Base-by-base conservation (phyloP, 1,284 basidiomycete genomes). In the Sporisorium scitamineum region DNA sequence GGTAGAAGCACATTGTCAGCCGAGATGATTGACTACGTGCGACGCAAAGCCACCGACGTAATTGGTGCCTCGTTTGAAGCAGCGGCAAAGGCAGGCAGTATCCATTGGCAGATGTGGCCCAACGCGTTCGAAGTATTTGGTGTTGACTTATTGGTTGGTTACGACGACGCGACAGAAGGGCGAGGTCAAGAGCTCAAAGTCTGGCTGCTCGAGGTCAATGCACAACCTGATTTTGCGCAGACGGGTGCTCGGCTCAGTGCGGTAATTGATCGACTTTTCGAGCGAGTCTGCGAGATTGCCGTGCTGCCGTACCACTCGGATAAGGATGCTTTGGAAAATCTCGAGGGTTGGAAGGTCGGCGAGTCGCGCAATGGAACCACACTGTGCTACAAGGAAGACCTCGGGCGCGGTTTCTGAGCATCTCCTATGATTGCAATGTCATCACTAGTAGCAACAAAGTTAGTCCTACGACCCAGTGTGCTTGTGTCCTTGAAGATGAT, bases 91-190 rank as follows among this genome's bases (percentile, higher is more conserved):
- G 92, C 81, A 16, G 84, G 91, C 79, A 92, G 92, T 11, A 87
- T 94, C n/a, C 91, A 95, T 84, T 95, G 94, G 84, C 94, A 95
- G 88, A 93, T 91, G 81, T 68, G 87, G 60, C 92, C 94, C 0
- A 97, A 98, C 82, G 93, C 93, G 0, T 99, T 97, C 82, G 97
- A 99, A 85, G 90, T 99, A 13, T 98, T 92, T 82, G 96, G 96
- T 0, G 90, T 94, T 11, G 96, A 99, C 85, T 92, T 99, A 71
- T 87, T 99, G 16, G 89, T 97, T 31, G 90, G 90, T 7, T 89
- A 54, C 29, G 50, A 68, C 41, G 63, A 62, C 37, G 74, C 44
- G 10, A 62, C 27, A n/a, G 32, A 37, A 29, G 20, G n/a, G n/a
- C 9, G 32, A 22, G 42, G 14, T 8, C 31, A 51, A 1, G 54